Conservation (phyloP, 768 basidiomycete species). For the Hericium erinaceus region DNA sequence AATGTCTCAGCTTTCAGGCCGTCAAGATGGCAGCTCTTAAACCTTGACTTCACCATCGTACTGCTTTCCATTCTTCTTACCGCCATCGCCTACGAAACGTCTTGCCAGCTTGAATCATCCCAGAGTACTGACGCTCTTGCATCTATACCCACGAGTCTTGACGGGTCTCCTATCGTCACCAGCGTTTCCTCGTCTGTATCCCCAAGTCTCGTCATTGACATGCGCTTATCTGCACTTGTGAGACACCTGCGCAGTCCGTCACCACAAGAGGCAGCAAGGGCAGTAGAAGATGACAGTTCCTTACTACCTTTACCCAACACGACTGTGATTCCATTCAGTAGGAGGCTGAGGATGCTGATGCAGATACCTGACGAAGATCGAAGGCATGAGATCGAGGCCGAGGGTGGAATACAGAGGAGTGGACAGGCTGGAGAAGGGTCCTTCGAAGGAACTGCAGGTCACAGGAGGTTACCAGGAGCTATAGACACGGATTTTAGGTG, state of each 20-base stretch:
- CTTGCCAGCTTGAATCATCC: conserved; percentile 31
- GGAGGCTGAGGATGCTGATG: conserved; percentile 35
- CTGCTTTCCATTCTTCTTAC: conserved; percentile 57
- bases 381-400: conserved; percentile 22
- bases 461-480: not conserved
- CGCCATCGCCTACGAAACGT: conserved; percentile 60
- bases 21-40: conserved; percentile 56
- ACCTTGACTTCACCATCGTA: conserved; percentile 60
- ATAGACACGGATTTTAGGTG: conserved; percentile 1
- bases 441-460: not conserved
- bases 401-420: not conserved
- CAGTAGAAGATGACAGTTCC: conserved; percentile 18
- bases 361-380: conserved; percentile 34
- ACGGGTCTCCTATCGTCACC: conserved; percentile 14
- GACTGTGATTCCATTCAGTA: conserved; percentile 35
- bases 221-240: conserved; percentile 45
- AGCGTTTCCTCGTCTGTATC: conserved; percentile 5
- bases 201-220: conserved; percentile 40
- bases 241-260: conserved; percentile 47
- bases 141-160: conserved; percentile 17
- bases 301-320: conserved; percentile 54
- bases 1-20: conserved; percentile 32
- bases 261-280: conserved; percentile 9
- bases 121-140: conserved; percentile 33
- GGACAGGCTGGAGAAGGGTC: not conserved